These are phyloP conservation scores for Cladophialophora immunda DNA, from an alignment of 2,329 filamentous ascomycete genomes.

Conservation along the genomic window DNA sequence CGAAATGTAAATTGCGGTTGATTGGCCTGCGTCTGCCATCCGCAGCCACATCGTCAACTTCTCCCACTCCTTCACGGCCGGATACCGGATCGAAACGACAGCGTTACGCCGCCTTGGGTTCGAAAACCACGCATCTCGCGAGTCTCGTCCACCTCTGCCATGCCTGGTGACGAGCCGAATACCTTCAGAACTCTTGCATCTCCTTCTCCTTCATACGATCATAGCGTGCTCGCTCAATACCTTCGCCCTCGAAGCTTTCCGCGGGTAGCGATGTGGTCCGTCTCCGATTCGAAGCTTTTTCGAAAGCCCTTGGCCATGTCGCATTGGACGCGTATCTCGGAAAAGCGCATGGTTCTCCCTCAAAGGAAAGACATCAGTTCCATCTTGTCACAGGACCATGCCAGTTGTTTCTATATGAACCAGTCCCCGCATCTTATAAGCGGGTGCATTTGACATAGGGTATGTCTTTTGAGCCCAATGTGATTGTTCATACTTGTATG, in stretches of 20 bases:
- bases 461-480: neutral
- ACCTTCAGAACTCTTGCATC: neutral
- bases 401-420: neutral
- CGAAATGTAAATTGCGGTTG: neutral
- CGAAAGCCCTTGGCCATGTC: neutral
- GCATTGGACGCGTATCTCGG: neutral
- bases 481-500: neutral
- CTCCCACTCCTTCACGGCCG: neutral
- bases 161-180: no score
- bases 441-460: neutral
- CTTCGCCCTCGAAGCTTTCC: neutral
- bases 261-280: neutral
- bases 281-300: neutral
- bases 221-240: no score
- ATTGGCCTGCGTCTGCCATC: neutral
- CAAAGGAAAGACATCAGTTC: neutral
- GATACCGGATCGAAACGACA: neutral
- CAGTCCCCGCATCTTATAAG: neutral
- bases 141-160: no score
- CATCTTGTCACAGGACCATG: neutral
- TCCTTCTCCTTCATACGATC: no score
- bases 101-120: neutral
- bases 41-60: no score
- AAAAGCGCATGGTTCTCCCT: neutral
- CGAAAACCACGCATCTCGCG: neutral